Evolutionary conservation across 2,329 filamentous ascomycete species (phyloP).

Genomic region (Aspergillus piperis): DNA sequence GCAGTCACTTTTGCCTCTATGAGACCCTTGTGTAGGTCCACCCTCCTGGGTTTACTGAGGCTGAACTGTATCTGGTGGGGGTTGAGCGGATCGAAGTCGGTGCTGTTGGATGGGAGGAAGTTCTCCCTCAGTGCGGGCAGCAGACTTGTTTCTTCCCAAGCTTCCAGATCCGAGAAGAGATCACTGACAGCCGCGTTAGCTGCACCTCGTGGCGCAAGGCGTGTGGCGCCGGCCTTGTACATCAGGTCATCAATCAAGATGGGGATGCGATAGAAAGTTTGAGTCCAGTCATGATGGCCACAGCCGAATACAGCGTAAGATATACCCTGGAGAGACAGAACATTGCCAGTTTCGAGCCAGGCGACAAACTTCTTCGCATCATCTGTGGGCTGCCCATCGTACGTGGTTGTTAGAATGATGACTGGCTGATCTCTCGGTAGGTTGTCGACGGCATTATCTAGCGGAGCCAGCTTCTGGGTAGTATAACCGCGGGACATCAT

Average conservation of each 20-base stretch:
- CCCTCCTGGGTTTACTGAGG: not conserved
- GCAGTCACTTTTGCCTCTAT: slow-evolving; percentile 55
- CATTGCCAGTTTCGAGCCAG: slow-evolving; percentile 62
- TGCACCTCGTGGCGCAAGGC: slow-evolving; percentile 53
- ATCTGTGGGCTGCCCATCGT: slow-evolving; percentile 72
- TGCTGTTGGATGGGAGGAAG: not conserved
- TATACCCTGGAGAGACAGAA: slow-evolving; percentile 56
- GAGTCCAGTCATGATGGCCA: slow-evolving; percentile 56
- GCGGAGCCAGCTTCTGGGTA: slow-evolving; percentile 55
- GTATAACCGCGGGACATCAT: slow-evolving; percentile 41
- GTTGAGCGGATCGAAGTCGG: not conserved
- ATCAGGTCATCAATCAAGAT: slow-evolving; percentile 61
- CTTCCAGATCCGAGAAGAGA: slow-evolving; percentile 11
- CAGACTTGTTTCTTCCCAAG: slow-evolving; percentile 8
- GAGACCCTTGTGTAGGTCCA: too few relatives aligned
- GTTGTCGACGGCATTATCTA: slow-evolving; percentile 64
- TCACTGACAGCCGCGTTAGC: slow-evolving; percentile 54
- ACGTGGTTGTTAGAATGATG: slow-evolving; percentile 68
- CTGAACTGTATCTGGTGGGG: slow-evolving; percentile 46
- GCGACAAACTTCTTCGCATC: slow-evolving; percentile 68
- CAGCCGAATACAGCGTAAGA: slow-evolving; percentile 71
- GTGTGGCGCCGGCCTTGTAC: slow-evolving; percentile 50
- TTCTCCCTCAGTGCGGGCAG: not conserved
- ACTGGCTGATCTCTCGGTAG: slow-evolving; percentile 63
- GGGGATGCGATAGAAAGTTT: slow-evolving; percentile 68